Percentiles rank a stretch among this genome's conserved stretches.
Conservation (phyloP, 805 yeast species). For the Suhomyces xylopsoci region DNA sequence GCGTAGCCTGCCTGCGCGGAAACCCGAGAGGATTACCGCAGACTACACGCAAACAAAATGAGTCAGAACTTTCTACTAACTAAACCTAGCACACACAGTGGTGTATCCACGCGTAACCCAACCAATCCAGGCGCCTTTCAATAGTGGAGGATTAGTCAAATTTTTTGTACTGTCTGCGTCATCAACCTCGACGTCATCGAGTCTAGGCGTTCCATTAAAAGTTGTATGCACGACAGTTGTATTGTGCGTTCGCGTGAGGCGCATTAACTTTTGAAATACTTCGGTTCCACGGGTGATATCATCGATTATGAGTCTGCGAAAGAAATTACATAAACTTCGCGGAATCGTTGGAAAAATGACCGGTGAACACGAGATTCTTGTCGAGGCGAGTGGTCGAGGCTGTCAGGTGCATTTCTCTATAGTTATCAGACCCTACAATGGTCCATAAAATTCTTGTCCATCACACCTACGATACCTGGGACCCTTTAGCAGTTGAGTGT, state of each 20-base stretch:
- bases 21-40: not conserved
- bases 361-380: not conserved
- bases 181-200: not conserved
- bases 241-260: not conserved
- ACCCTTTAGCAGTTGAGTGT: not conserved
- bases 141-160: not conserved
- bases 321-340: not conserved
- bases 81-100: not conserved
- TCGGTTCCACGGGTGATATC: not conserved
- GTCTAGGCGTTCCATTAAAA: not conserved
- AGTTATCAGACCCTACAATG: not conserved
- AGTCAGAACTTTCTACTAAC: not conserved
- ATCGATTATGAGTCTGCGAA: not conserved
- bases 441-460: not conserved
- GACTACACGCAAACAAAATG: not conserved
- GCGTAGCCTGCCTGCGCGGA: not conserved
- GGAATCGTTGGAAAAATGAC: not conserved
- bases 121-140: not conserved
- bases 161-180: not conserved
- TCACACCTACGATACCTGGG: no score
- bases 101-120: no score
- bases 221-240: not conserved
- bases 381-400: not conserved
- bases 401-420: not conserved
- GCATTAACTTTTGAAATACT: not conserved